Conservation (phyloP, 768 basidiomycete species). For the Suillus paluster region DNA sequence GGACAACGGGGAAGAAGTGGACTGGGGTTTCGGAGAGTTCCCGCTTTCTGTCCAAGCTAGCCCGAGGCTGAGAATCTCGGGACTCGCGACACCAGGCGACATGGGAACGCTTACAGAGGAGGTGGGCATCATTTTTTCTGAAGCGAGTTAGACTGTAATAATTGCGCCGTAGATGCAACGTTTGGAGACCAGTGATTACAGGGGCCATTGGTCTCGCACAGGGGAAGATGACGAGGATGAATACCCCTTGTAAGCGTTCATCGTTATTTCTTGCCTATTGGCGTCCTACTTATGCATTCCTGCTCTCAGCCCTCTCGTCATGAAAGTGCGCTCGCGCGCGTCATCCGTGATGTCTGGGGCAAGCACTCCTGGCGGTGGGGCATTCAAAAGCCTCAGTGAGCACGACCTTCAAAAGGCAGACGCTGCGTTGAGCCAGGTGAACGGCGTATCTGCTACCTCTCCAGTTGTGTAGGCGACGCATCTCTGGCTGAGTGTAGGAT, state of each 20-base stretch:
- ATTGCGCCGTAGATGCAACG: slow-evolving; percentile 71
- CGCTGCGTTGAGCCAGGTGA: slow-evolving; percentile 75
- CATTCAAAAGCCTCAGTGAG: slow-evolving; percentile 82
- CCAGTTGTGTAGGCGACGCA: not conserved
- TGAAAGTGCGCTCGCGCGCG: slow-evolving; percentile 86
- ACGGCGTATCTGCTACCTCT: slow-evolving; percentile 15
- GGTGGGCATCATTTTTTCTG: slow-evolving; percentile 43
- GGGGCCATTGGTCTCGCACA: slow-evolving; percentile 57
- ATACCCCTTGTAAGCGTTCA: slow-evolving; percentile 77
- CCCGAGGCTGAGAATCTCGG: slow-evolving; percentile 74
- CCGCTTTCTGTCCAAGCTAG: slow-evolving; percentile 76
- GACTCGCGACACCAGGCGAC: slow-evolving; percentile 91
- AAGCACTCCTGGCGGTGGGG: slow-evolving; percentile 88
- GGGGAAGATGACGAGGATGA: slow-evolving; percentile 87
- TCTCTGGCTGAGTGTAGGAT: not conserved
- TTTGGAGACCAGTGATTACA: slow-evolving; percentile 85
- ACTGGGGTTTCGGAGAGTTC: slow-evolving; percentile 17
- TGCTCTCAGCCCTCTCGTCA: slow-evolving; percentile 72
- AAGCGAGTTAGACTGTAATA: not conserved
- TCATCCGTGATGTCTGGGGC: slow-evolving; percentile 74
- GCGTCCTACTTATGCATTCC: slow-evolving; percentile 14
- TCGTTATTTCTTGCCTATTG: slow-evolving; percentile 8
- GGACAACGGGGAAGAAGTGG: slow-evolving; percentile 48
- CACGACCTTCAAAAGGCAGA: slow-evolving; percentile 87
- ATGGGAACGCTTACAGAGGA: slow-evolving; percentile 89